Percentiles rank a stretch among this genome's conserved stretches.
Conservation (phyloP, 2,329 filamentous ascomycete species). For the Exophiala calicioides region DNA sequence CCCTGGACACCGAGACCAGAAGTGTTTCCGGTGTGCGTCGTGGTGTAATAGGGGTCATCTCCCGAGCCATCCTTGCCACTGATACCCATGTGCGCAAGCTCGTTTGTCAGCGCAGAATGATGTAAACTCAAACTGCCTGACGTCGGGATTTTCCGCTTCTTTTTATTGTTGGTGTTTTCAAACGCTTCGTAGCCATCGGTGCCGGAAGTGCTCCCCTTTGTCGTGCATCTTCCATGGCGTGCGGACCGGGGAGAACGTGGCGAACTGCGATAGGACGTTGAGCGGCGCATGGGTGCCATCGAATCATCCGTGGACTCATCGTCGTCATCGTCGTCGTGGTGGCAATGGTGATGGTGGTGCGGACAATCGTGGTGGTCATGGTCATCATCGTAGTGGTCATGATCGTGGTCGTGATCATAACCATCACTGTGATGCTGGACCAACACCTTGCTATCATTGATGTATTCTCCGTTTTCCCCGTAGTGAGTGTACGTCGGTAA, state of each 20-base stretch:
- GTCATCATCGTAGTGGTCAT: slow-evolving; percentile 24
- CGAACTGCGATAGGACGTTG: slow-evolving; percentile 41
- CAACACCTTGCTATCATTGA: slow-evolving; percentile 48
- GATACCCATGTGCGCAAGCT: slow-evolving; percentile 66
- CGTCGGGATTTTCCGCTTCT: slow-evolving; percentile 96
- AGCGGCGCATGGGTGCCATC: slow-evolving; percentile 45
- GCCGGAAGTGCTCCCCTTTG: slow-evolving; percentile 59
- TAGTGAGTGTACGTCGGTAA: slow-evolving; percentile 76
- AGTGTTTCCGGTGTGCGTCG: slow-evolving; percentile 50
- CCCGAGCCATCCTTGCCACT: slow-evolving; percentile 36
- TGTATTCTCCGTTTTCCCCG: slow-evolving; percentile 57
- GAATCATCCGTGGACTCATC: slow-evolving; percentile 58
- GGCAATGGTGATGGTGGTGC: slow-evolving; percentile 34
- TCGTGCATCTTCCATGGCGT: slow-evolving; percentile 39
- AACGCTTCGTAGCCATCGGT: slow-evolving; percentile 95
- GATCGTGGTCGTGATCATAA: slow-evolving; percentile 31
- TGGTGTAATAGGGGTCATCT: slow-evolving; percentile 45
- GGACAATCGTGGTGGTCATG: slow-evolving; percentile 25
- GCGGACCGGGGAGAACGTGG: slow-evolving; percentile 39
- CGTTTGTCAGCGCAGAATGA: slow-evolving; percentile 61
- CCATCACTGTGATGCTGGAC: slow-evolving; percentile 47
- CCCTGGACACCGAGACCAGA: slow-evolving; percentile 70
- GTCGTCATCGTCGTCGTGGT: slow-evolving; percentile 46
- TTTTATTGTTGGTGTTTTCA: slow-evolving; percentile 99
- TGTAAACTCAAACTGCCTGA: slow-evolving; percentile 69